Conservation (phyloP, 305 asterid species). For the Plantago coronopus region DNA sequence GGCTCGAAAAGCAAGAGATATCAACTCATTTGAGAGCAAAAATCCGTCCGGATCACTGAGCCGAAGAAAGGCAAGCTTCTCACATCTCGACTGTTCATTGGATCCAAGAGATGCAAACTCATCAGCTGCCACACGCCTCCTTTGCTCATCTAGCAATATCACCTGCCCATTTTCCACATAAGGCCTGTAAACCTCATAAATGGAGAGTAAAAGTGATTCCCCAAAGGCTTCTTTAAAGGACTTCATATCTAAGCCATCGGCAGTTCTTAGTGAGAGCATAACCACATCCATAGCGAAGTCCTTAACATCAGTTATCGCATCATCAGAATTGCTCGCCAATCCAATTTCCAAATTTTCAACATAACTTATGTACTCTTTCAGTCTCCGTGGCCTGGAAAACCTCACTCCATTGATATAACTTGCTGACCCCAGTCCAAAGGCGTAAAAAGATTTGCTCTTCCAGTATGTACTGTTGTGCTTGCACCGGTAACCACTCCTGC, state of each 20-base stretch:
- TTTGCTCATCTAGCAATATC: constrained; percentile 47
- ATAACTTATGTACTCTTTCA: constrained; percentile 56
- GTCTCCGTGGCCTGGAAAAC: constrained; percentile 79
- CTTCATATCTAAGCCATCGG: constrained; percentile 74
- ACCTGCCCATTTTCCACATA: constrained; percentile 62
- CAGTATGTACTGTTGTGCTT: constrained; percentile 84
- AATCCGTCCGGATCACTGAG: constrained; percentile 91
- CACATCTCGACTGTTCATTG: constrained; percentile 24
- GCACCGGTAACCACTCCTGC: constrained; percentile 72
- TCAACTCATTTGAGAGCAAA: constrained; percentile 77
- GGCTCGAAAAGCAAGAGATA: constrained; percentile 68
- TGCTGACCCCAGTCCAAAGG: constrained; percentile 90
- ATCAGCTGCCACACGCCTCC: constrained; percentile 37
- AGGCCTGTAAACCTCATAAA: constrained; percentile 54
- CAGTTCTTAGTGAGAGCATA: constrained; percentile 84
- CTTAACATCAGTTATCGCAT: constrained; percentile 33
- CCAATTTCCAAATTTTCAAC: constrained; percentile 63
- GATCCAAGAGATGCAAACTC: constrained; percentile 33
- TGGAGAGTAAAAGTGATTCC: constrained; percentile 37
- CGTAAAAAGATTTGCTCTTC: constrained; percentile 71
- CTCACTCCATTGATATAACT: constrained; percentile 62
- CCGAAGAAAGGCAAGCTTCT: constrained; percentile 45
- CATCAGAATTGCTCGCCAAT: constrained; percentile 11
- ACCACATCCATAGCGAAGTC: constrained; percentile 70
- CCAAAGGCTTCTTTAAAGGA: constrained; percentile 63